phyloP scores from a whole-genome alignment of 192 early-diverging fungal species.

The Linnemannia hyalina region DNA sequence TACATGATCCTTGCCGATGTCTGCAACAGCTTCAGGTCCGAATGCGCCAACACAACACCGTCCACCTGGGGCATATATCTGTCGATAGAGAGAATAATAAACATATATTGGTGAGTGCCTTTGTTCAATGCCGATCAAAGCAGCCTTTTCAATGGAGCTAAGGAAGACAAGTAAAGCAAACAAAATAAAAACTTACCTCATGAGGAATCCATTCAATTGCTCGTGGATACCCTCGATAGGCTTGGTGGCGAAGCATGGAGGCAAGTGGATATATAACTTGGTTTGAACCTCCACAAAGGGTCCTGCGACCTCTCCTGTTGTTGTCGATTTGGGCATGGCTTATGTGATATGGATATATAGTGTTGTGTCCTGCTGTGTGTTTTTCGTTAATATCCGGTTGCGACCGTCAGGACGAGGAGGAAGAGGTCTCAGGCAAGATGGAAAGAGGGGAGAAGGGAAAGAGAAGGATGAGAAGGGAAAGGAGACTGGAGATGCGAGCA shows the following conservation, averaged over 20 bases:
- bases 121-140: background rate
- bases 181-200: slow-evolving; percentile 63
- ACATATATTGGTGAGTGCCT: background rate
- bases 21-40: slow-evolving; percentile 71
- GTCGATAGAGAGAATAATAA: background rate
- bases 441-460: background rate
- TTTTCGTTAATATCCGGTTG: background rate
- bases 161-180: background rate
- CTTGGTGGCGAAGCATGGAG: slow-evolving; percentile 73
- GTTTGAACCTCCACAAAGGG: slow-evolving; percentile 46
- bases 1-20: slow-evolving; percentile 76
- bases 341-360: background rate
- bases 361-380: background rate
- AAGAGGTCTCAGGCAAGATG: background rate
- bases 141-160: background rate
- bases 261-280: slow-evolving; percentile 72
- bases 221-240: slow-evolving; percentile 71
- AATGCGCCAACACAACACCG: slow-evolving; percentile 88
- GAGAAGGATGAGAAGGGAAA: background rate
- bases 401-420: background rate
- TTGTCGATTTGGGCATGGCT: slow-evolving; percentile 29
- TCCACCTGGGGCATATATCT: slow-evolving; percentile 89
- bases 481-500: background rate
- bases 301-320: background rate
- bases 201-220: slow-evolving; percentile 75